Conservation (phyloP, 345 rosid species). For the Balakata baccata region DNA sequence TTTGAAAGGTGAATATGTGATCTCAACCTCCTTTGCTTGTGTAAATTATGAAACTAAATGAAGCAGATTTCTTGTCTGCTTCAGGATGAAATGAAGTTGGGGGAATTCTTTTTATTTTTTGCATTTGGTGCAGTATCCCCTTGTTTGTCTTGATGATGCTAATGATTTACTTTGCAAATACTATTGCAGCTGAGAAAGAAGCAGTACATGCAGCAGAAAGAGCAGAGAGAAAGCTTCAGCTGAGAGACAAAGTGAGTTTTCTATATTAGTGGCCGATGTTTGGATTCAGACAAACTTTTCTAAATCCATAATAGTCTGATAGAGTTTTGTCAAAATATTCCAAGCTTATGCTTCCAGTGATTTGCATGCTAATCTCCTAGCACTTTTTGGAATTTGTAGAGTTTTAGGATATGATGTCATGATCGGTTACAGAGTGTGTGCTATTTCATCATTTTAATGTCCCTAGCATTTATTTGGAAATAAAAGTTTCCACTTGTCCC, state of each 20-base stretch:
- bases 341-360: not conserved
- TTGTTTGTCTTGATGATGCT: conserved; percentile 7
- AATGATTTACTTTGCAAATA: not conserved
- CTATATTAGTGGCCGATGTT: not conserved
- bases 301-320: not conserved
- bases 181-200: conserved; percentile 81
- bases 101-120: not conserved
- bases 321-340: not conserved
- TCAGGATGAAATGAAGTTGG: not conserved
- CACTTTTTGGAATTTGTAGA: not conserved
- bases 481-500: not conserved
- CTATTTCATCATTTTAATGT: not conserved
- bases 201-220: conserved; percentile 85
- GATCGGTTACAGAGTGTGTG: not conserved
- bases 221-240: conserved; percentile 78
- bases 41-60: not conserved
- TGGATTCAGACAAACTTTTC: not conserved
- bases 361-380: not conserved
- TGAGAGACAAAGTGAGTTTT: conserved; percentile 76
- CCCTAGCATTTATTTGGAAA: not conserved
- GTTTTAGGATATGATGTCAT: not conserved
- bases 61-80: not conserved
- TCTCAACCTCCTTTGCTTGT: conserved; percentile 1
- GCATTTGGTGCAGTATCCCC: not conserved
- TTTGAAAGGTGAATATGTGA: conserved; percentile 58